Conservation (phyloP, 2,329 filamentous ascomycete species). For the Colletotrichum sp. region DNA sequence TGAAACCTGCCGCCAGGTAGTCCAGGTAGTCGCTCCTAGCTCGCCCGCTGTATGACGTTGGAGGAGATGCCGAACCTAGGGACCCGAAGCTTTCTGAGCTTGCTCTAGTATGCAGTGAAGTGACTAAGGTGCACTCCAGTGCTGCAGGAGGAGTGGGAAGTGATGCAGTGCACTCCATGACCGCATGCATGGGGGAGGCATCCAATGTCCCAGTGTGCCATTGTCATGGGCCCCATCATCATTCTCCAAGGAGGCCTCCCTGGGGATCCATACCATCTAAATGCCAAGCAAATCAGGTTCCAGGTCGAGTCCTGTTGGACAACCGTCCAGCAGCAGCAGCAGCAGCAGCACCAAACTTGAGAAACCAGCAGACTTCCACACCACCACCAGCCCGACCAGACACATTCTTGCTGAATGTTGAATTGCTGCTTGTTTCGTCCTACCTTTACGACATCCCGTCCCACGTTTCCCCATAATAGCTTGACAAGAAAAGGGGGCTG, state of each 20-base stretch:
- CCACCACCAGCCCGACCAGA: neutral
- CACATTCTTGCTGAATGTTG: neutral
- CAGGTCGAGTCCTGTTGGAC: neutral
- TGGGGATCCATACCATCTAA: neutral
- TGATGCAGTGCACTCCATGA: neutral
- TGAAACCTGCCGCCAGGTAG: conserved; percentile 6
- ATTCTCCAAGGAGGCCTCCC: neutral
- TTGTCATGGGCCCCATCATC: neutral
- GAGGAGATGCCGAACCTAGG: neutral
- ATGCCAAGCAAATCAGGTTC: neutral
- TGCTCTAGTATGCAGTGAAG: neutral
- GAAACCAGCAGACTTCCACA: neutral
- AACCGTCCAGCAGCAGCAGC: neutral
- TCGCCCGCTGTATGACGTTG: conserved; percentile 16
- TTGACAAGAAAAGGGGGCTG: conserved; percentile 22
- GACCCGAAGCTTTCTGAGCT: neutral
- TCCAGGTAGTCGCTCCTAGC: neutral
- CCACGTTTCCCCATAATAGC: conserved; percentile 14
- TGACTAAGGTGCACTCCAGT: neutral
- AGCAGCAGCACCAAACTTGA: neutral
- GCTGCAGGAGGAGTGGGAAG: neutral
- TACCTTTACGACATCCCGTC: neutral
- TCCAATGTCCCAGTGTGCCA: neutral
- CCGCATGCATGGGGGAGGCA: neutral
- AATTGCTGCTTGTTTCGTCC: conserved; percentile 7